phyloP scores from a whole-genome alignment of 2,329 filamentous ascomycete genomes.

The Lachnellula willkommii region DNA sequence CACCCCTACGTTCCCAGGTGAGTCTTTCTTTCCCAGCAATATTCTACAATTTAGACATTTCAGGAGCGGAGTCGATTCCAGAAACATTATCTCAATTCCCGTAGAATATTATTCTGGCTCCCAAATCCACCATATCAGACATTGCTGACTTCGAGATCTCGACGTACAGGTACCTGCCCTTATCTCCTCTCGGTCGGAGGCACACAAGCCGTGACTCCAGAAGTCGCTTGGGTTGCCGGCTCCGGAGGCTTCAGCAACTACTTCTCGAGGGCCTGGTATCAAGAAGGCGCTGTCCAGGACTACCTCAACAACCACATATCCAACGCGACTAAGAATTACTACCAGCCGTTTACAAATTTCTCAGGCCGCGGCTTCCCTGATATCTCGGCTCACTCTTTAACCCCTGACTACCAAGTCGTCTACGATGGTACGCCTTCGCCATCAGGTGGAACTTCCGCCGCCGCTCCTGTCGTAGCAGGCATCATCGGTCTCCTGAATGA shows the following conservation, averaged over 20 bases:
- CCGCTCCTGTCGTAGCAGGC: slow-evolving; percentile 52
- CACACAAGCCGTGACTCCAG: slow-evolving; percentile 23
- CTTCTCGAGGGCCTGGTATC: slow-evolving; percentile 43
- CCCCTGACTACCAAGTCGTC: slow-evolving; percentile 46
- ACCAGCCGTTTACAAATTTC: slow-evolving; percentile 39
- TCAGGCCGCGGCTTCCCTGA: slow-evolving; percentile 50
- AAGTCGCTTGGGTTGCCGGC: slow-evolving; percentile 41
- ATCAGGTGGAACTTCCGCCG: slow-evolving; percentile 36
- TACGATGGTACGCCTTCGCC: slow-evolving; percentile 18
- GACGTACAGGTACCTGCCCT: slow-evolving; percentile 33
- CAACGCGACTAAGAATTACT: slow-evolving; percentile 33
- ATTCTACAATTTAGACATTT: too few species aligned
- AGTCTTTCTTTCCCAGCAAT: too few species aligned
- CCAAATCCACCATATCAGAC: too few species aligned
- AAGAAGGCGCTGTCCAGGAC: slow-evolving; percentile 35
- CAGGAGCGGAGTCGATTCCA: too few species aligned
- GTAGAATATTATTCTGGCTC: too few species aligned
- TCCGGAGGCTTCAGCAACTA: slow-evolving; percentile 50
- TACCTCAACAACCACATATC: slow-evolving; percentile 35
- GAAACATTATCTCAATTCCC: too few species aligned
- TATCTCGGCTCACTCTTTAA: slow-evolving; percentile 42
- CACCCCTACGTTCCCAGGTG: slow-evolving; percentile 48
- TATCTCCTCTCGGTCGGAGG: slow-evolving; percentile 26
- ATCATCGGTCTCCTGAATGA: slow-evolving; percentile 60
- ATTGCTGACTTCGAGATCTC: too few species aligned